These are phyloP conservation scores for Gossypium schwendimanii DNA, from an alignment of 441 rosid species.

Conservation along the genomic window DNA sequence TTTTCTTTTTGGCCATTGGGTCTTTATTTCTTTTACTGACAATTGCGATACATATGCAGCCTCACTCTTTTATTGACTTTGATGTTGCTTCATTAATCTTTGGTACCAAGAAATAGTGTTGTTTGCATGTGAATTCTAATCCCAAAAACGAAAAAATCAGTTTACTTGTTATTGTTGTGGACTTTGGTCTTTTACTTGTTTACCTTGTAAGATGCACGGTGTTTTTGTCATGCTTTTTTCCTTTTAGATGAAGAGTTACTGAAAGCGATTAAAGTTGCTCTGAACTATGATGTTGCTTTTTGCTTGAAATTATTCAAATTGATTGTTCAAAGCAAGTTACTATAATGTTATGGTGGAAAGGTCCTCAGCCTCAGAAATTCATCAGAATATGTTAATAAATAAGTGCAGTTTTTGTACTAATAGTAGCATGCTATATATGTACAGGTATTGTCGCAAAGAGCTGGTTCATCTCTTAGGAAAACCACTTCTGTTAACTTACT, in stretches of 20 bases:
- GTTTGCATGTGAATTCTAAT: neutral
- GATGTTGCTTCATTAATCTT: neutral
- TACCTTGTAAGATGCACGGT: neutral
- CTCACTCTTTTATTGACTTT: neutral
- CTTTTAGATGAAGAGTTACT: too few relatives aligned
- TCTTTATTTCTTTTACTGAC: neutral
- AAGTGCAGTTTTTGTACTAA: constrained; percentile 1
- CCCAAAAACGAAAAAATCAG: neutral
- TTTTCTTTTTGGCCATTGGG: neutral
- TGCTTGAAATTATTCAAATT: too few relatives aligned
- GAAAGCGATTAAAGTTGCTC: too few relatives aligned
- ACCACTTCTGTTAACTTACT: constrained; percentile 30
- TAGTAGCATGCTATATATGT: constrained; percentile 15
- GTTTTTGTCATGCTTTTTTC: neutral
- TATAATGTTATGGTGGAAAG: too few relatives aligned
- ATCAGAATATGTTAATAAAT: neutral
- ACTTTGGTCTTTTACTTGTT: neutral
- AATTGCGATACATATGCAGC: neutral
- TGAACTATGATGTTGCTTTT: too few relatives aligned
- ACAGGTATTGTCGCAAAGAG: constrained; percentile 52
- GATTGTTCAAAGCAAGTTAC: too few relatives aligned
- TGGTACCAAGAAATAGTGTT: neutral
- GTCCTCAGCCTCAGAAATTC: neutral
- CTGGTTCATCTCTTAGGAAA: constrained; percentile 40
- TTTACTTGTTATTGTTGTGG: neutral